A percentile compares a stretch with the other conserved stretches of the same genome.
Evolutionary conservation across 768 basidiomycete species (phyloP).

Genomic region (Mycena belliarum): DNA sequence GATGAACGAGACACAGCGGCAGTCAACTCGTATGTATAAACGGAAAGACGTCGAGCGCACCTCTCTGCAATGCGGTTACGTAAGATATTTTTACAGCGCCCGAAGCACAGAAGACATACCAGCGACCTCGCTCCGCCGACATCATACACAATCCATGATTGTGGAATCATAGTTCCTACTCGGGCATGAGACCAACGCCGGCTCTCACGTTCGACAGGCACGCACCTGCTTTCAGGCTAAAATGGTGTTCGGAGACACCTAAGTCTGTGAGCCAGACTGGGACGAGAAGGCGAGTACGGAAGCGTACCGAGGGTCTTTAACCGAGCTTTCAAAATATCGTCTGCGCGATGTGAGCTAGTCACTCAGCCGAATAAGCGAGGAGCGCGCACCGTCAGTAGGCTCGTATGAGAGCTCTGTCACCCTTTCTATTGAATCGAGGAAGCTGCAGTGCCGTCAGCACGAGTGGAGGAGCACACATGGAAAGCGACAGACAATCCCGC

Average conservation of each 20-base stretch:
- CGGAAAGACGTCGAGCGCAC: constrained; percentile 16
- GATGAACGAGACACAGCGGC: background rate
- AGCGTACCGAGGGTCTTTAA: constrained; percentile 42
- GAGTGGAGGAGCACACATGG: background rate
- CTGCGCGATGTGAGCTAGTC: constrained; percentile 25
- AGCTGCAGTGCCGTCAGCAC: constrained; percentile 33
- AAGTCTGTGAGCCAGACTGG: constrained; percentile 6
- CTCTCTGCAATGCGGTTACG: constrained; percentile 29
- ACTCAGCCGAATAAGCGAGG: background rate
- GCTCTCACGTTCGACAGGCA: background rate
- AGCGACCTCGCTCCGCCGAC: constrained; percentile 51
- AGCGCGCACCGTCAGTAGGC: constrained; percentile 49
- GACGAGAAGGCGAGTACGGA: background rate
- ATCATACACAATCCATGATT: constrained; percentile 41
- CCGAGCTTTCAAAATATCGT: constrained; percentile 56
- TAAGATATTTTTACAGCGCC: background rate
- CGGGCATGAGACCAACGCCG: background rate
- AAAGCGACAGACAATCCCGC: constrained; percentile 32
- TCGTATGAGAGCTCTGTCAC: constrained; percentile 47
- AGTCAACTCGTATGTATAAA: background rate
- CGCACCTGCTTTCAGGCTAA: constrained; percentile 44
- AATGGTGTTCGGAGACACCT: constrained; percentile 60
- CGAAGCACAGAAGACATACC: constrained; percentile 1
- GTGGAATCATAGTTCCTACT: constrained; percentile 26
- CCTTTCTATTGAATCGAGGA: constrained; percentile 48